Conservation (phyloP, 2,329 filamentous ascomycete genomes). For the Scleromitrula shiraiana region DNA sequence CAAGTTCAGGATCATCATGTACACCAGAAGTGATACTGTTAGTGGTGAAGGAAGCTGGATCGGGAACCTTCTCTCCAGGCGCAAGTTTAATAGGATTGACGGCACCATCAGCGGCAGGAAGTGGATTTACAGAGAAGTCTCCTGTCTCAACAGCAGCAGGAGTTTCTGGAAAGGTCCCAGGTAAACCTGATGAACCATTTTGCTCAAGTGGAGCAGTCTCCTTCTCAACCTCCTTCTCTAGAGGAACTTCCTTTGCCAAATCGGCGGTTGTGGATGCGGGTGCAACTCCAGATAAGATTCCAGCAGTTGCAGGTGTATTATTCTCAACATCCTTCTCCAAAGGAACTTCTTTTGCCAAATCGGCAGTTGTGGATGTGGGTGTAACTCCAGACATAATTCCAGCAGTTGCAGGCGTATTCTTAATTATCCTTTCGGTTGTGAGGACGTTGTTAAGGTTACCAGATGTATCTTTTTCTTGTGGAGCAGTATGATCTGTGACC, state of each 20-base stretch:
- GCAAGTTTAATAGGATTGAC: slow-evolving; percentile 75
- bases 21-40: slow-evolving; percentile 67
- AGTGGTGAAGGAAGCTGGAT: slow-evolving; percentile 52
- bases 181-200: slow-evolving; percentile 40
- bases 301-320: slow-evolving; percentile 37
- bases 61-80: slow-evolving; percentile 74
- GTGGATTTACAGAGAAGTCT: slow-evolving; percentile 46
- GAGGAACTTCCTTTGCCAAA: slow-evolving; percentile 58
- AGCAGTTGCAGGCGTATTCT: slow-evolving; percentile 37
- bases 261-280: slow-evolving; percentile 65
- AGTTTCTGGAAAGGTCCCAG: slow-evolving; percentile 67
- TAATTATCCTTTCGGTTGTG: slow-evolving; percentile 59
- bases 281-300: slow-evolving; percentile 57
- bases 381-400: slow-evolving; percentile 58
- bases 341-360: slow-evolving; percentile 58
- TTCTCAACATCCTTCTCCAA: slow-evolving; percentile 41
- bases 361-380: slow-evolving; percentile 64
- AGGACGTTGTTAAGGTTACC: slow-evolving; percentile 94
- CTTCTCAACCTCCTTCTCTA: too few species aligned
- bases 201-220: slow-evolving; percentile 23
- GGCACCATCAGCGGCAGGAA: slow-evolving; percentile 53
- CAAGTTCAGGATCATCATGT: slow-evolving; percentile 73
- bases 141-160: slow-evolving; percentile 43
- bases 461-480: slow-evolving; percentile 72
- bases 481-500: slow-evolving; percentile 73